Base-by-base conservation (phyloP, 108 stramenopile species). In the Parmales sp. region DNA sequence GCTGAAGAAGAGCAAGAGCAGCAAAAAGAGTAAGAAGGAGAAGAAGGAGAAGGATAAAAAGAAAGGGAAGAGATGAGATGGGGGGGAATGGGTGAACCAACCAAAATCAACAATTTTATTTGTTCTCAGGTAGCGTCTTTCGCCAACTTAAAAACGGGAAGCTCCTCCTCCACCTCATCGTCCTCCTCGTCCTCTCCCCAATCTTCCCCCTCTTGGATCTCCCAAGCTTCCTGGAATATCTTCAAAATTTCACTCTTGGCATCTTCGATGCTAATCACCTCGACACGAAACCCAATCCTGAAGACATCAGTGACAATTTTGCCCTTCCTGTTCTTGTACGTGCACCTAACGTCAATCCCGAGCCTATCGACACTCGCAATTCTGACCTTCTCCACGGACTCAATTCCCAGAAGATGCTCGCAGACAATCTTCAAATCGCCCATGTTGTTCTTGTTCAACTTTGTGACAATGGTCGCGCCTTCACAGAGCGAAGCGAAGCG, bases 191-290 rank as follows among this genome's bases (percentile, higher is more conserved):
- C 76, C 36, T 66, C 78, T 34, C 79, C 85, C 87, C 85, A 91
- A 18, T 71, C 71, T 48, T 84, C 70, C 31, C 85, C 88, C 66
- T 92, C 80, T 36, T 73, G 86, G 41, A 84, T 86, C 80, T 98
- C 97, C 97, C 97, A 98, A 5, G 90, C 90, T 76, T 98, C 97
- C 78, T 98, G 97, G 65, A 96, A 95, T 13, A 96, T 79, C 74
- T 96, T 98, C 45, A 91, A 82, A 44, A 95, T 83, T 74, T 98
- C 95, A 43, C 90, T 91, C 72, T 98, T 96, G 38, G 97, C 97
- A 77, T 96, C 97, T 78, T 98, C 97, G 8, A 91, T 88, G 11
- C 82, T 90, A 75, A 87, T 87, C 63, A 91, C 90, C 4, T 90
- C 83, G 45, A 90, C 85, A 11, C 95, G 79, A 72, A 96, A 95